Base-by-base conservation (phyloP, 805 yeast genomes). In the Ogataea corticis region DNA sequence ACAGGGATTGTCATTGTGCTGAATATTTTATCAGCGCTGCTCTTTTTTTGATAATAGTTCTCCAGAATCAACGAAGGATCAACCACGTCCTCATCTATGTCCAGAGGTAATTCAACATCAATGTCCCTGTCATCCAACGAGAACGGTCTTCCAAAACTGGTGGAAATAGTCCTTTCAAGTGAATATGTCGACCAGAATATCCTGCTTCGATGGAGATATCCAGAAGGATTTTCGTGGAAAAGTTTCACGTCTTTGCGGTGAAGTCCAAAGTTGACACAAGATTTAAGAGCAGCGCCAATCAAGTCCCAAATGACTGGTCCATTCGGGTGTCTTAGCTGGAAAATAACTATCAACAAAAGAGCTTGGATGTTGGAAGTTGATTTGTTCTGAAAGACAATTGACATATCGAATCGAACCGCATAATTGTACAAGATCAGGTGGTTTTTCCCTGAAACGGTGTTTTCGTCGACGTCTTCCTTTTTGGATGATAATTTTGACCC, bases 71-170 rank as follows among this genome's bases (percentile, higher is more conserved):
- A 5, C 19, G 35, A 14, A 3, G 43, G 19, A 33, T 52, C 50
- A 4, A 23, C 15, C 4, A 48, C 39, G 3, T 33, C 28, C 16
- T 54, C 56, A 35, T 50, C 44, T 13, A 55, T 41, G 38, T 54
- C 49, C 3, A 51, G 33, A 7, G 79, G 78, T 6, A 61, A 44
- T 0, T 73, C 73, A 1, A 70, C 66, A 39, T 74, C 75, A 35
- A 79, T 72, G 52, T 77, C 82, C 32, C 69, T 69, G 48, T 78
- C 83, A 37, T 70, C 69, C 15, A 80, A 59, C 0, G 75, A 70
- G 18, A 74, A 65, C 3, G 77, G 74, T 34, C 82, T 64, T 1
- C 82, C 82, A 16, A 79, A 55, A 13, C 77, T 67, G 2, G 72
- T 59, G 3, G 79, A 71, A 14, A 78, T 68, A 9, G 75, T 59